Base-by-base conservation (phyloP, 768 basidiomycete species). In the Mycena kentingensis region DNA sequence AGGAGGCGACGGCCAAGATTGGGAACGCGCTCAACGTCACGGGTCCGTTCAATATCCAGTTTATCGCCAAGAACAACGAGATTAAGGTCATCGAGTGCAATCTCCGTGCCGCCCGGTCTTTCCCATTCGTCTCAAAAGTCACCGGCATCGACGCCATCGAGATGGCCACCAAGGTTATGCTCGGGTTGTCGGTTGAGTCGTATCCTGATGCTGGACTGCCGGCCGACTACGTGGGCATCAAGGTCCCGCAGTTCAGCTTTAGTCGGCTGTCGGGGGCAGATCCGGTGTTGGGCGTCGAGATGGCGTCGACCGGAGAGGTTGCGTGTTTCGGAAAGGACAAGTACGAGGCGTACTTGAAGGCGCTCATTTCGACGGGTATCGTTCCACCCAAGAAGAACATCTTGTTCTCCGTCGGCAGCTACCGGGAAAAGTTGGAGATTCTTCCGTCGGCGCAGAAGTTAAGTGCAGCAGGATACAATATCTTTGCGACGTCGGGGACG, bases 21-120 rank as follows among this genome's bases (percentile, higher is more conserved):
- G 97, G 93, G 26, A 90, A 94, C 52, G 96, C 97, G 13, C 83
- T 99, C 52, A 97, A 98, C 67, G 95, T 98, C 39, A 98, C 96
- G 5, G 97, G 96, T 5, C 96, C 96, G 1, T 98, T 89, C 84
- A 99, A 99, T 68, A 99, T 99, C 67, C 96, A 99, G 76, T 98
- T 99, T 74, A 98, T 99, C 63, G 96, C 96, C 45, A 99, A 99
- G 82, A 90, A 99, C 75, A 98, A 98, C 75, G 96, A 98, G 72
- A 98, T 99, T 80, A 99, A 99, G 80, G 96, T 99, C 63, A 99
- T 99, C 69, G 96, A 99, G 70, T 98, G 96, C 73, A 99, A 99
- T 73, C 77, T 99, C 28, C 92, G 96, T 50, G 97, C 97, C 0
- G 96, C 96, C 21, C 84, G 96, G 55, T 98, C 96, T 0, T 98